phyloP scores from a whole-genome alignment of 1,284 basidiomycete species.

The Anthracocystis walkeri region DNA sequence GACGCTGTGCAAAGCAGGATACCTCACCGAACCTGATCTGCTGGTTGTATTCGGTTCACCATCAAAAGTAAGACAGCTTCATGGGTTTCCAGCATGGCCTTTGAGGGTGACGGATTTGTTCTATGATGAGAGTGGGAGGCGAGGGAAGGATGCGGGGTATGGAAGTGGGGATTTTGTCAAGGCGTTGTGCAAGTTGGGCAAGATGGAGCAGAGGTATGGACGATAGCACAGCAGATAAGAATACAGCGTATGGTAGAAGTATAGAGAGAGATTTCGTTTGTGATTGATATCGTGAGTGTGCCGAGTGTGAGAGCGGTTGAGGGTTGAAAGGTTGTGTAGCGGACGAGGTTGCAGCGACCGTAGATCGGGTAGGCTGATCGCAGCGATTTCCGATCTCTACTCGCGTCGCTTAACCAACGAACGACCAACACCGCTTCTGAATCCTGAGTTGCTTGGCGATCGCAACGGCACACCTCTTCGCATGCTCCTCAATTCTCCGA shows the following conservation, averaged over 20 bases:
- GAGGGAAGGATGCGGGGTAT: conserved; percentile 6
- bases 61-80: conserved; percentile 13
- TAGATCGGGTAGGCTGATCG: too few species aligned
- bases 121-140: conserved; percentile 16
- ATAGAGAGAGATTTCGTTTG: background rate
- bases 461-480: too few species aligned
- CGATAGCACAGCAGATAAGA: conserved; percentile 5
- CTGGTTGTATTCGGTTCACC: conserved; percentile 26
- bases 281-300: background rate
- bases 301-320: too few species aligned
- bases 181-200: conserved; percentile 31
- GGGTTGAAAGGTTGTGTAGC: too few species aligned
- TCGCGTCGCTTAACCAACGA: too few species aligned
- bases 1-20: conserved; percentile 10
- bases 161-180: conserved; percentile 18
- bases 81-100: conserved; percentile 49
- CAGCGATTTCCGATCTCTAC: too few species aligned
- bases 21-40: conserved; percentile 37
- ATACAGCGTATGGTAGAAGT: background rate
- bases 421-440: too few species aligned
- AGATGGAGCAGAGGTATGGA: conserved; percentile 39
- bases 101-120: conserved; percentile 41
- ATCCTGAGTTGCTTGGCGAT: too few species aligned
- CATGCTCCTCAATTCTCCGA: too few species aligned
- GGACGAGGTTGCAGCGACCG: too few species aligned